Evolutionary conservation across 257 asterid species (phyloP).

Genomic region (Cruciata laevipes): DNA sequence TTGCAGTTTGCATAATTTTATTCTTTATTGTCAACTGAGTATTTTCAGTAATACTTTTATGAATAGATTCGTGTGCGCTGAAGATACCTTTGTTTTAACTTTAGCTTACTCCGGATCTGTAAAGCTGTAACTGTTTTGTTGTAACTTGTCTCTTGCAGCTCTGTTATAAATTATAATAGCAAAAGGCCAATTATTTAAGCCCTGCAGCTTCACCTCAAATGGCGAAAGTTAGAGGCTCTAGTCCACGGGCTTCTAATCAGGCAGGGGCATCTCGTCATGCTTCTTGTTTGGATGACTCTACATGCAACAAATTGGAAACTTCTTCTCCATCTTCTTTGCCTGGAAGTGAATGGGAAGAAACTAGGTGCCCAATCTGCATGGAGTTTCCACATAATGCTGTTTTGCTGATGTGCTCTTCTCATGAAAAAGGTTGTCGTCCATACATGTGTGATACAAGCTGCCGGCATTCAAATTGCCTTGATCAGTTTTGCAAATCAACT

Average conservation of each 20-base stretch:
- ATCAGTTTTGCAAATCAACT: conserved; percentile 29
- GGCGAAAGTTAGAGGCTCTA: conserved; percentile 65
- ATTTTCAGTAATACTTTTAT: background rate
- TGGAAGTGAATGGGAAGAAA: conserved; percentile 64
- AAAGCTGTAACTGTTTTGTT: background rate
- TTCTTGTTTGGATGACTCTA: conserved; percentile 38
- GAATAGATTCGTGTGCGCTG: background rate
- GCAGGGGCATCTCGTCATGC: conserved; percentile 51
- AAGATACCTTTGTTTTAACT: background rate
- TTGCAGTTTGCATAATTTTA: background rate
- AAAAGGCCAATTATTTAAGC: conserved; percentile 12
- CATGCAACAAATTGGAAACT: conserved; percentile 15
- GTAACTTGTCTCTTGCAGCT: conserved; percentile 16
- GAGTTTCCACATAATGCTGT: conserved; percentile 25
- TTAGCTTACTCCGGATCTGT: background rate
- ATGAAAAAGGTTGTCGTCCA: conserved; percentile 30
- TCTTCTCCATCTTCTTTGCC: conserved; percentile 26
- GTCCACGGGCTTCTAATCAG: conserved; percentile 41
- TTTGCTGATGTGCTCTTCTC: conserved; percentile 45
- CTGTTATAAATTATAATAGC: conserved; percentile 21
- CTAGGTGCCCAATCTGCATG: conserved; percentile 65
- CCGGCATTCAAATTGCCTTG: conserved; percentile 36
- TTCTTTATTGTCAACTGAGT: background rate
- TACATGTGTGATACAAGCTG: conserved; percentile 78
- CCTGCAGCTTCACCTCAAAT: conserved; percentile 21